phyloP scores from a whole-genome alignment of 805 yeast genomes.

The Wickerhamomyces rabaulensis region DNA sequence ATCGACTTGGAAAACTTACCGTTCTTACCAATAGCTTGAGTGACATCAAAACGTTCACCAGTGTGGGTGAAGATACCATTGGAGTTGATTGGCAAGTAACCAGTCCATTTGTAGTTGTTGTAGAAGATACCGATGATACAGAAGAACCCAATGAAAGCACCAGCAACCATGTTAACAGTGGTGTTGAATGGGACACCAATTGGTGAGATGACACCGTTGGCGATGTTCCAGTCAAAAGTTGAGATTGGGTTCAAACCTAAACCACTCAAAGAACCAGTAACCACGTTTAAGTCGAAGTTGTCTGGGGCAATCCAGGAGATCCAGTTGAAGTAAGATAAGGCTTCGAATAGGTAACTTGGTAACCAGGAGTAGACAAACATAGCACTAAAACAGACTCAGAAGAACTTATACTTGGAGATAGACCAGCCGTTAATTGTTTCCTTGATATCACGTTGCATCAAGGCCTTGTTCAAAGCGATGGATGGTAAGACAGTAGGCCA shows the following conservation, averaged over 20 bases:
- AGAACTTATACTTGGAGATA: slow-evolving; percentile 30
- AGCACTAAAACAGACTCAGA: slow-evolving; percentile 24
- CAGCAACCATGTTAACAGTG: slow-evolving; percentile 26
- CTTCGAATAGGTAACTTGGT: slow-evolving; percentile 37
- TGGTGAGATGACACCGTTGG: slow-evolving; percentile 22
- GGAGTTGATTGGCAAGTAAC: slow-evolving; percentile 38
- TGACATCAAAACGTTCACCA: slow-evolving; percentile 43
- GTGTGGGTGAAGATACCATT: slow-evolving; percentile 46
- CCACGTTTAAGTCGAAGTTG: slow-evolving; percentile 39
- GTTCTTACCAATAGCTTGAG: slow-evolving; percentile 37
- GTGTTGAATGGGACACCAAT: slow-evolving; percentile 42
- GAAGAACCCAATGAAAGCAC: slow-evolving; percentile 28
- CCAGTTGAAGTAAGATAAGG: slow-evolving; percentile 46
- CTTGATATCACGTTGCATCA: slow-evolving; percentile 31
- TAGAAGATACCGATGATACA: slow-evolving; percentile 33
- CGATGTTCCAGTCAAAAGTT: slow-evolving; percentile 49
- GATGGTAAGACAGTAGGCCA: slow-evolving; percentile 52
- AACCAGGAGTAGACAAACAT: slow-evolving; percentile 42
- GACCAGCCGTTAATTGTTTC: slow-evolving; percentile 30
- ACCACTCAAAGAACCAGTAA: slow-evolving; percentile 46
- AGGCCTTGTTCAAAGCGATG: slow-evolving; percentile 43
- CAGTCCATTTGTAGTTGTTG: slow-evolving; percentile 35
- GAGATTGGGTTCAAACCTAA: slow-evolving; percentile 51
- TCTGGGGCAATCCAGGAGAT: slow-evolving; percentile 54
- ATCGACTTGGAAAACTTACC: slow-evolving; percentile 40